Conservation (phyloP, 345 rosid species). For the Pugionium dolabratum region DNA sequence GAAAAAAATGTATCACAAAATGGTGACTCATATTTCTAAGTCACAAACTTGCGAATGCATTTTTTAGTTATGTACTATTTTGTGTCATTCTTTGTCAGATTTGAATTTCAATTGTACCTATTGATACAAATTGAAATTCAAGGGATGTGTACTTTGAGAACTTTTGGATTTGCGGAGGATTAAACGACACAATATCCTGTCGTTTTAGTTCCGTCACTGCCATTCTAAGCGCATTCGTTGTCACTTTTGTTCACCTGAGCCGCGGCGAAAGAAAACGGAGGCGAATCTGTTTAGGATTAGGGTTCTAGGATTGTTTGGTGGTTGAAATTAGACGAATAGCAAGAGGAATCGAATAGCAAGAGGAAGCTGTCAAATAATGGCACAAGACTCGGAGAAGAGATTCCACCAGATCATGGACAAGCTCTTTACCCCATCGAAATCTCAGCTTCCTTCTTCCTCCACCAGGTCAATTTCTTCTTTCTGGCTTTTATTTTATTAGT, state of each 20-base stretch:
- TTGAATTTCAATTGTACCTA: too few species aligned
- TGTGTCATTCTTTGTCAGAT: too few species aligned
- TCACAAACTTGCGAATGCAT: too few species aligned
- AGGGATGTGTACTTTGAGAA: not conserved
- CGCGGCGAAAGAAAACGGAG: conserved; percentile 25
- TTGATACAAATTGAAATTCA: too few species aligned
- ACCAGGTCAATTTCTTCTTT: conserved; percentile 46
- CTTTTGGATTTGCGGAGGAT: not conserved
- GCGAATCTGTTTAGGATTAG: conserved; percentile 32
- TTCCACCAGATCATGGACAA: conserved; percentile 86
- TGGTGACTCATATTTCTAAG: too few species aligned
- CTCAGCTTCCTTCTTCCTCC: conserved; percentile 44
- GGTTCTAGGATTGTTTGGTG: conserved; percentile 10
- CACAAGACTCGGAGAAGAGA: conserved; percentile 74
- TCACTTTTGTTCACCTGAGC: conserved; percentile 16
- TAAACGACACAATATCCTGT: conserved; percentile 27
- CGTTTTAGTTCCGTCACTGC: conserved; percentile 30
- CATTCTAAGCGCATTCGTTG: not conserved
- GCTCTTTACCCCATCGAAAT: conserved; percentile 59
- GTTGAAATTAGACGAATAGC: not conserved
- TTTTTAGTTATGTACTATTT: too few species aligned
- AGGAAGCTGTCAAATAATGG: conserved; percentile 44
- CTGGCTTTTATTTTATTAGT: not conserved
- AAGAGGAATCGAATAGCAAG: not conserved
- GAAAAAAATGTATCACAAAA: too few species aligned